Conservation (phyloP, 306 rosid species). For the Prunus mume region DNA sequence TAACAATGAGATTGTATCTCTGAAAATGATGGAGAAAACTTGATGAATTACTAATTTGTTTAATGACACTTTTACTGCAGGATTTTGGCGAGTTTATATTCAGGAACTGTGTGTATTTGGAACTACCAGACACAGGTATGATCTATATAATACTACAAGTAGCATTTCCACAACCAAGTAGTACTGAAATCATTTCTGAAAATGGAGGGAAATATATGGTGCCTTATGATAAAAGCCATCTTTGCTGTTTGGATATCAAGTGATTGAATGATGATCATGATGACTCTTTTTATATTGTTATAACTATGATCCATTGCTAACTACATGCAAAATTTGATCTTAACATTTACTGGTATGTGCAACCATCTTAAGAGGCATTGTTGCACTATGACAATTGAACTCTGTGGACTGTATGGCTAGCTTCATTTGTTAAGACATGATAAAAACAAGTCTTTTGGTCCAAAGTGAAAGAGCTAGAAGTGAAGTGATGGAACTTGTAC, state of each 20-base stretch:
- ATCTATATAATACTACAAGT: not conserved
- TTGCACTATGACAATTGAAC: not conserved
- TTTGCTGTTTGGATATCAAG: not conserved
- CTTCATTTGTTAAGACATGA: not conserved
- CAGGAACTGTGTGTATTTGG: conserved; percentile 98
- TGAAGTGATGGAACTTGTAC: not conserved
- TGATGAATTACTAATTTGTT: conserved; percentile 24
- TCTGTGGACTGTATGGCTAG: not conserved
- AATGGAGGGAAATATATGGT: not conserved
- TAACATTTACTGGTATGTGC: not conserved
- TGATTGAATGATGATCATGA: not conserved
- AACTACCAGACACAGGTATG: conserved; percentile 97
- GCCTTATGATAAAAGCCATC: not conserved
- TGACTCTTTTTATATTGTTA: not conserved
- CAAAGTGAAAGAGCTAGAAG: not conserved
- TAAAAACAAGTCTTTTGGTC: not conserved
- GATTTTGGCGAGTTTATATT: conserved; percentile 96
- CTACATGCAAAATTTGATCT: conserved; percentile 2
- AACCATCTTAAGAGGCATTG: not conserved
- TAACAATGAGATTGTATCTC: not conserved
- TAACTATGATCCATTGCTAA: not conserved
- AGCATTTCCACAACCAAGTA: not conserved
- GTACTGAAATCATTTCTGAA: not conserved
- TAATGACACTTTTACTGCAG: conserved; percentile 43
- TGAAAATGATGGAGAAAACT: not conserved